Percentiles rank a stretch among this genome's conserved stretches.
phyloP scores from a whole-genome alignment of 129 eudicot species.

The Oenanthe sinensis region DNA sequence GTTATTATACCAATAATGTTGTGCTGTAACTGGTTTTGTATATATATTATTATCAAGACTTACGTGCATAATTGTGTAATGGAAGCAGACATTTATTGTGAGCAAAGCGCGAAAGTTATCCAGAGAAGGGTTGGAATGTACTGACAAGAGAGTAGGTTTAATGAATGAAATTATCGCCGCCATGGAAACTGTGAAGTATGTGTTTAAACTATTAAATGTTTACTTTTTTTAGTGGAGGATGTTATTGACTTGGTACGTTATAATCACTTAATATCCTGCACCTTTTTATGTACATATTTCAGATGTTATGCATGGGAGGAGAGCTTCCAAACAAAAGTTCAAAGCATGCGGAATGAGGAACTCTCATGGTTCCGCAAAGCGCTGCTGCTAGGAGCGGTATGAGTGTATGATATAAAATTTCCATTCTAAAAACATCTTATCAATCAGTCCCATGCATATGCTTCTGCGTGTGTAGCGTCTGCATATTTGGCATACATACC shows the following conservation, averaged over 20 bases:
- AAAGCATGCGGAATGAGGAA: slow-evolving; percentile 50
- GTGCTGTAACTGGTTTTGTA: no score
- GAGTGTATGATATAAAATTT: slow-evolving; percentile 26
- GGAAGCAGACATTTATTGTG: slow-evolving; percentile 59
- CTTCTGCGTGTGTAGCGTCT: background rate
- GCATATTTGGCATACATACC: background rate
- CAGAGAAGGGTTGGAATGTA: slow-evolving; percentile 79
- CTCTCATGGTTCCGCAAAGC: slow-evolving; percentile 70
- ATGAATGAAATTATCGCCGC: slow-evolving; percentile 91
- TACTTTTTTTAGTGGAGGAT: background rate
- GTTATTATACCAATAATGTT: no score
- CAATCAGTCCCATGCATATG: background rate
- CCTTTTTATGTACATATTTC: slow-evolving; percentile 15
- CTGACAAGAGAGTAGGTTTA: slow-evolving; percentile 95
- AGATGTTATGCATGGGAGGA: slow-evolving; percentile 93
- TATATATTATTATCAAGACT: background rate
- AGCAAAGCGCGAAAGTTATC: slow-evolving; percentile 84
- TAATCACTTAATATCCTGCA: background rate
- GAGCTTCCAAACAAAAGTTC: slow-evolving; percentile 62
- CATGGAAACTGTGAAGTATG: slow-evolving; percentile 91
- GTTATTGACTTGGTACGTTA: background rate
- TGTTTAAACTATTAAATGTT: background rate
- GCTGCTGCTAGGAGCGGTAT: slow-evolving; percentile 53
- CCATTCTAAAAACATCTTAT: background rate
- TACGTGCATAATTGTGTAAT: slow-evolving; percentile 12